These are phyloP conservation scores for Colletotrichum sp. DNA, from an alignment of 2,329 filamentous ascomycete species.

Conservation along the genomic window DNA sequence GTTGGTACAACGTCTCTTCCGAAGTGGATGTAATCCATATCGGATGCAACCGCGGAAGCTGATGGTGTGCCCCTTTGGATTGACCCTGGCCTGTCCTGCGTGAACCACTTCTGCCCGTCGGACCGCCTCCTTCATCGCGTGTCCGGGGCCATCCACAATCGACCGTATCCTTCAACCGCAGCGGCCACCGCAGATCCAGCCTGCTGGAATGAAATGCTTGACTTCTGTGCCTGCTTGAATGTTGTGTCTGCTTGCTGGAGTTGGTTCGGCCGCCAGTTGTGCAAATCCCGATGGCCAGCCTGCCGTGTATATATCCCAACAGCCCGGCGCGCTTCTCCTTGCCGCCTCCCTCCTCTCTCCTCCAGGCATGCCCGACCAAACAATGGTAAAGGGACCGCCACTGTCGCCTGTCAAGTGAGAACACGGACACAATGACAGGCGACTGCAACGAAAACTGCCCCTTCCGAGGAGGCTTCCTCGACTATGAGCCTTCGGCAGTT, in stretches of 20 bases:
- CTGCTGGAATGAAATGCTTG: constrained; percentile 2
- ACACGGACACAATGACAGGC: constrained; percentile 33
- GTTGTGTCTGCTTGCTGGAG: background rate
- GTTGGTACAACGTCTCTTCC: constrained; percentile 22
- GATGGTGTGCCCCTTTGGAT: constrained; percentile 16
- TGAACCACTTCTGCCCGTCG: background rate
- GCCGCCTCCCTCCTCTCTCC: background rate
- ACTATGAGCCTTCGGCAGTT: constrained; percentile 38
- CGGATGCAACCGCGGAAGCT: constrained; percentile 20
- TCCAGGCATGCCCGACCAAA: constrained; percentile 9
- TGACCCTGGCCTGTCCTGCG: constrained; percentile 9
- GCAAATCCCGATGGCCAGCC: background rate
- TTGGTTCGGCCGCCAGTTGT: background rate
- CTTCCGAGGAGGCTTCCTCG: constrained; percentile 39
- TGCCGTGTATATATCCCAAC: constrained; percentile 19
- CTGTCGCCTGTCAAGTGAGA: constrained; percentile 22
- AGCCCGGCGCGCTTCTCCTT: background rate
- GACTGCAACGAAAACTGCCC: constrained; percentile 38
- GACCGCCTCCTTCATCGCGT: constrained; percentile 5
- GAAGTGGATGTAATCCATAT: constrained; percentile 16
- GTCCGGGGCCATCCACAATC: background rate
- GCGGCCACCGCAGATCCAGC: background rate
- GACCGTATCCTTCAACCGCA: background rate
- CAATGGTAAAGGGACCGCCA: constrained; percentile 13
- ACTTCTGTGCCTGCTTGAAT: background rate